These are phyloP conservation scores for Penicillium ucsense DNA, from an alignment of 495 filamentous ascomycete species.

Conservation along the genomic window DNA sequence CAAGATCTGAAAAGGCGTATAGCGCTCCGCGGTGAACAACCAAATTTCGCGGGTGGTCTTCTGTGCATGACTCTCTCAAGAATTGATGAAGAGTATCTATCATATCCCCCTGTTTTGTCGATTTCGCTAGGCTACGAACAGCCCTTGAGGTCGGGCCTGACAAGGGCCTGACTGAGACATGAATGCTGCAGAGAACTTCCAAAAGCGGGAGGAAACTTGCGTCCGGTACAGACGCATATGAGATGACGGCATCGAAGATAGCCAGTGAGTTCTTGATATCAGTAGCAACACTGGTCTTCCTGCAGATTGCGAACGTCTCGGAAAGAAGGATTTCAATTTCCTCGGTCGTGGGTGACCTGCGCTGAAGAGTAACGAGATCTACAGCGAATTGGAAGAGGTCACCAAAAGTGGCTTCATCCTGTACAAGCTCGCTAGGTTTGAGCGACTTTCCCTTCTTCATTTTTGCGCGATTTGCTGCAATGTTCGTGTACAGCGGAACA, in stretches of 20 bases:
- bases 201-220: constrained; percentile 58
- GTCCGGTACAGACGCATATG: constrained; percentile 66
- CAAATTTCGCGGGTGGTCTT: constrained; percentile 41
- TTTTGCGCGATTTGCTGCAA: constrained; percentile 27
- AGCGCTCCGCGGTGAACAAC: constrained; percentile 60
- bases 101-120: constrained; percentile 65
- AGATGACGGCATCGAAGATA: constrained; percentile 71
- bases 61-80: constrained; percentile 38
- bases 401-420: constrained; percentile 58
- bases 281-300: constrained; percentile 56
- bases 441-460: constrained; percentile 44
- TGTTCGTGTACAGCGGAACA: constrained; percentile 29
- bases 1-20: constrained; percentile 53
- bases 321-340: constrained; percentile 59
- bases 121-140: constrained; percentile 67
- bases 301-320: constrained; percentile 62
- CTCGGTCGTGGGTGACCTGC: constrained; percentile 58
- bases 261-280: constrained; percentile 69
- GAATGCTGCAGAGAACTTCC: constrained; percentile 72
- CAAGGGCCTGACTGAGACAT: constrained; percentile 60
- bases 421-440: constrained; percentile 28
- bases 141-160: constrained; percentile 66
- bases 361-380: constrained; percentile 79
- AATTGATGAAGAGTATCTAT: constrained; percentile 56
- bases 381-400: constrained; percentile 64